Percentiles rank a stretch among this genome's conserved stretches.
Conservation (phyloP, 257 asterid species). For the Nicotiana tabacum region DNA sequence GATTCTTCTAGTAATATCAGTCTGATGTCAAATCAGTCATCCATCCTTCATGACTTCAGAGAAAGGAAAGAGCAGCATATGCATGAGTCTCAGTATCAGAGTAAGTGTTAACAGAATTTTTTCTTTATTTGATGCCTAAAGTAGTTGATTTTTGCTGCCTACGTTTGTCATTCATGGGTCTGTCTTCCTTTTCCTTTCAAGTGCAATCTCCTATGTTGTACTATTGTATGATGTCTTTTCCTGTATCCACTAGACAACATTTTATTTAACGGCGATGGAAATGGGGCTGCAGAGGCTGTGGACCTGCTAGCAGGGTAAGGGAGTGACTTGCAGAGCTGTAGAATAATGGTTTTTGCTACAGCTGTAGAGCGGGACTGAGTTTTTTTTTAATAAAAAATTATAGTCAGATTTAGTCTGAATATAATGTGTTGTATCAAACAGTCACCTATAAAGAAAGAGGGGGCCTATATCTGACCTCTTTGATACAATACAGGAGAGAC, state of each 20-base stretch:
- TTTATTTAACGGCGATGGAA: neutral
- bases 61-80: conserved; percentile 56
- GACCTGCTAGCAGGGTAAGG: neutral
- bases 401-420: too few species aligned
- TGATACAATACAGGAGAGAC: too few species aligned
- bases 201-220: neutral
- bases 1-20: conserved; percentile 24
- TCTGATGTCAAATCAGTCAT: conserved; percentile 19
- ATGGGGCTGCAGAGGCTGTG: neutral
- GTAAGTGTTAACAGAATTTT: conserved; percentile 26
- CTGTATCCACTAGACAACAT: neutral
- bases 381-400: too few species aligned
- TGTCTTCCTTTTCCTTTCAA: neutral
- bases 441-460: too few species aligned
- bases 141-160: conserved; percentile 2
- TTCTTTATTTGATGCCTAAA: neutral
- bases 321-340: neutral
- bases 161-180: neutral
- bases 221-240: neutral
- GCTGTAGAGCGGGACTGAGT: neutral
- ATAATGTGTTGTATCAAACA: too few species aligned
- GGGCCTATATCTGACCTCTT: too few species aligned
- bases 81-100: conserved; percentile 60
- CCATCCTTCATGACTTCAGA: conserved; percentile 45
- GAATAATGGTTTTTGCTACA: neutral